These are phyloP conservation scores for Talaromyces sp. DNA, from an alignment of 2,329 filamentous ascomycete genomes.

Conservation along the genomic window DNA sequence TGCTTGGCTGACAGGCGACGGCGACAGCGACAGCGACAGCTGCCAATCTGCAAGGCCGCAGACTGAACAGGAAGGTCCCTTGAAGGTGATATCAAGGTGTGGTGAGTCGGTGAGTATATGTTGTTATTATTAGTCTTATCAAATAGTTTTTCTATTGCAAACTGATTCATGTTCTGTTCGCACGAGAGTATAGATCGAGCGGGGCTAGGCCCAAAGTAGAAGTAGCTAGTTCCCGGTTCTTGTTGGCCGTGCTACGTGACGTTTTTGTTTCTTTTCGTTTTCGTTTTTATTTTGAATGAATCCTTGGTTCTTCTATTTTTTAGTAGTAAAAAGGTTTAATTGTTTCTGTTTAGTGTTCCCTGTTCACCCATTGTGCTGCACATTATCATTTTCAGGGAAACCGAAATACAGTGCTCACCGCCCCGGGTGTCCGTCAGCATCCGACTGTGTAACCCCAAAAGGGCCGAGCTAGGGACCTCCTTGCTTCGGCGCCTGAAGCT, in stretches of 20 bases:
- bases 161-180: not conserved
- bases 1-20: not conserved
- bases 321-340: too few relatives aligned
- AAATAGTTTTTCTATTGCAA: not conserved
- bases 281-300: not conserved
- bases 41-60: not conserved
- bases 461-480: not conserved
- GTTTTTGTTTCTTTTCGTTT: not conserved
- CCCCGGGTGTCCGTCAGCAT: not conserved
- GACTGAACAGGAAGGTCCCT: not conserved
- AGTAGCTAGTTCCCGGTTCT: not conserved
- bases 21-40: not conserved
- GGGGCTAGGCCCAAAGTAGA: not conserved
- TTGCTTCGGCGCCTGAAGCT: not conserved
- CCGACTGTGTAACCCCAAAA: not conserved
- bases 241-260: not conserved
- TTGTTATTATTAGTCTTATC: not conserved
- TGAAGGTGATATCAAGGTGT: not conserved
- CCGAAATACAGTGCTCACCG: not conserved
- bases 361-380: too few relatives aligned
- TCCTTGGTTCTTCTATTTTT: too few relatives aligned
- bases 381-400: too few relatives aligned
- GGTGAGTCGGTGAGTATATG: not conserved
- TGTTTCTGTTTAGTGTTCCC: too few relatives aligned
- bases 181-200: not conserved